Evolutionary conservation across 139 green algal genomes (phyloP), one percentile per base, ranked within the genome.

Genomic region (Chlorella ohadii): DNA sequence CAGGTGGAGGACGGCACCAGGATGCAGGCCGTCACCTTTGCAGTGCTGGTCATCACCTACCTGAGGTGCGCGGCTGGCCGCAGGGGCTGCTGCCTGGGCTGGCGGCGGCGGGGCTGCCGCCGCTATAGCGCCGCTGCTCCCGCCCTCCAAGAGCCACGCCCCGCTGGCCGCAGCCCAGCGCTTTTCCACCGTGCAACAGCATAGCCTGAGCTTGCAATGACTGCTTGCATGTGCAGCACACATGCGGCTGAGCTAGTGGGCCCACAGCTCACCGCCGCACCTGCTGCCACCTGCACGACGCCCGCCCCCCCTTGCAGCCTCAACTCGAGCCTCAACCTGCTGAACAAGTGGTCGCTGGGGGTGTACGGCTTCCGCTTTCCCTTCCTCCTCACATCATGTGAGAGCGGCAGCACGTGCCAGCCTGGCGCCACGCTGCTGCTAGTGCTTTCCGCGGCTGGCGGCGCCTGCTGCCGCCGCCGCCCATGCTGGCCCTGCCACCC

Each of bases 331-430:
- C 73, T 79, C n/a, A 79, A 79, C 47, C 73, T 79, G 73, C 73
- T 79, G 73, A 79, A 79, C 73, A 79, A 79, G 16, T 79, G 73
- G 73, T 79, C 73, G 47, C 73, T 79, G 47, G 73, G 73, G 12
- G 73, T 79, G 33, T 79, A 79, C 47, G 73, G 73, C 73, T 79
- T 79, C 31, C 73, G 73, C 33, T 79, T 79, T 51, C 73, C 73
- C 31, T 79, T 79, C 51, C 73, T 79, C 5, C 73, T 79, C 73
- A 79, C 73, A 66, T 79, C 73, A 65, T 79, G 73, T 79, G 73
- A 44, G 73, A 44, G 73, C 51, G 34, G 16, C 59, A 16, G 25
- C n/a, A n/a, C 12, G 63, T 33, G 63, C 28, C 1, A 22, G 13
- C 6, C 63, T 36, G 63, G 28, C 13, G 23, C 63, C 1, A 16